phyloP scores from a whole-genome alignment of 352 stramenopile species.

The Pythium utonaiense region DNA sequence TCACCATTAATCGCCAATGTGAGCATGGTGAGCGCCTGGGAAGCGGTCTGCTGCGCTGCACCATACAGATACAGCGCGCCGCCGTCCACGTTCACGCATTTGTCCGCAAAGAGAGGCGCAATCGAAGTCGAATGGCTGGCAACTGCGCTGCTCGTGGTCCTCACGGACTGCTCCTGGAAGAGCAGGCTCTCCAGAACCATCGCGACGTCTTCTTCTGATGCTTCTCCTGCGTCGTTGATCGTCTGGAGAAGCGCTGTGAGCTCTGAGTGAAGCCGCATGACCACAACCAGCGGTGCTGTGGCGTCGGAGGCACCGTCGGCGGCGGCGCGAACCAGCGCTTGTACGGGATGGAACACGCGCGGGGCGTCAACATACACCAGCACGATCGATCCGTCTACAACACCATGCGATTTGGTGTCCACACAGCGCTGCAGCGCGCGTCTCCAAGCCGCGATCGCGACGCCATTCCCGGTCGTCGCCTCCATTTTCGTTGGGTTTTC shows the following conservation, averaged over 20 bases:
- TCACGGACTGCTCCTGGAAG: slow-evolving; percentile 7
- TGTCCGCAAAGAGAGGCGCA: slow-evolving; percentile 4
- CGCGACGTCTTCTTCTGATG: background rate
- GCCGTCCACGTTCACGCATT: slow-evolving; percentile 16
- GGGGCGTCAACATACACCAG: slow-evolving; percentile 16
- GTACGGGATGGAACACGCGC: slow-evolving; percentile 18
- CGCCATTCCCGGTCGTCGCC: background rate
- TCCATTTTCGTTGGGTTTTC: slow-evolving; percentile 3
- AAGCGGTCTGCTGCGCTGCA: slow-evolving; percentile 9
- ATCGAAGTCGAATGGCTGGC: background rate
- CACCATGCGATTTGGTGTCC: slow-evolving; percentile 1
- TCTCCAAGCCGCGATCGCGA: slow-evolving; percentile 5
- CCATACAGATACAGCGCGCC: slow-evolving; percentile 16
- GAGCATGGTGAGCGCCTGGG: slow-evolving; percentile 13
- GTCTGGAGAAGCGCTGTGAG: slow-evolving; percentile 9
- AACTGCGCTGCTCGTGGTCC: background rate
- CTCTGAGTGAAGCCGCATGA: slow-evolving; percentile 14
- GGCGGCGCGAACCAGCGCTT: slow-evolving; percentile 12
- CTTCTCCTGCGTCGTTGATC: background rate
- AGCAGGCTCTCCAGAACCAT: slow-evolving; percentile 16
- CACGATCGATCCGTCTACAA: slow-evolving; percentile 11
- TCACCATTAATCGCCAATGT: slow-evolving; percentile 12
- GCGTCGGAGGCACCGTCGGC: background rate
- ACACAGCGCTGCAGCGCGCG: slow-evolving; percentile 16
- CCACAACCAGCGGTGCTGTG: slow-evolving; percentile 10